Evolutionary conservation across 164 flowering plant genomes (phyloP).

Genomic region (Nelumbo lutea): DNA sequence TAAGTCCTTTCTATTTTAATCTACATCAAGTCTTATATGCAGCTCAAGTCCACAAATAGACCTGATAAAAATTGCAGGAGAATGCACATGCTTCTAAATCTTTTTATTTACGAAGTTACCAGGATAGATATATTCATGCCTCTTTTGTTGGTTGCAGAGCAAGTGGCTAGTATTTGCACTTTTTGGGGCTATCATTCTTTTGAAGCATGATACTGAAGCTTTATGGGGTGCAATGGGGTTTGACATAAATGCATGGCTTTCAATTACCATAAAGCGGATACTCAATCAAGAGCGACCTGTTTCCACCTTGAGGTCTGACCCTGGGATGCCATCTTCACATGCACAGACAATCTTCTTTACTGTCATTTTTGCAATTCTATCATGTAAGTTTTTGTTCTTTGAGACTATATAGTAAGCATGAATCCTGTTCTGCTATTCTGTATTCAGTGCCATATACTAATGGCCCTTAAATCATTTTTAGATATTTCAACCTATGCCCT

Average conservation of each 20-base stretch:
- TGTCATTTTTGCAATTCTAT: constrained; percentile 29
- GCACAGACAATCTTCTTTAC: constrained; percentile 66
- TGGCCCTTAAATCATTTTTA: too few relatives aligned
- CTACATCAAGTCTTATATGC: too few relatives aligned
- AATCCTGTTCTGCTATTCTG: too few relatives aligned
- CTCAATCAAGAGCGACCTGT: constrained; percentile 74
- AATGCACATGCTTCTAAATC: too few relatives aligned
- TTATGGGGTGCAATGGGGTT: constrained; percentile 74
- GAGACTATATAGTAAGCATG: too few relatives aligned
- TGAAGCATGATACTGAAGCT: constrained; percentile 80
- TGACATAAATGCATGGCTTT: constrained; percentile 49
- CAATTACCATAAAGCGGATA: constrained; percentile 49
- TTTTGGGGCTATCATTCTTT: constrained; percentile 46
- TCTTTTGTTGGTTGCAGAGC: constrained; percentile 47
- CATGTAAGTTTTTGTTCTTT: constrained; percentile 53
- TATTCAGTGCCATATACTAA: too few relatives aligned
- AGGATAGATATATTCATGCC: not conserved
- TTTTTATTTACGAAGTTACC: not conserved
- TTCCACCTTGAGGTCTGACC: constrained; percentile 46
- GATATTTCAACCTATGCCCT: too few relatives aligned
- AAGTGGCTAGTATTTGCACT: constrained; percentile 72
- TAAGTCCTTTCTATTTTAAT: too few relatives aligned
- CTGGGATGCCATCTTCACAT: constrained; percentile 94
- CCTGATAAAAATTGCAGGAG: too few relatives aligned
- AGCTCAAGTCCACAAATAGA: too few relatives aligned